Base-by-base conservation (phyloP, 768 basidiomycete genomes). In the Boletus subparvulus region DNA sequence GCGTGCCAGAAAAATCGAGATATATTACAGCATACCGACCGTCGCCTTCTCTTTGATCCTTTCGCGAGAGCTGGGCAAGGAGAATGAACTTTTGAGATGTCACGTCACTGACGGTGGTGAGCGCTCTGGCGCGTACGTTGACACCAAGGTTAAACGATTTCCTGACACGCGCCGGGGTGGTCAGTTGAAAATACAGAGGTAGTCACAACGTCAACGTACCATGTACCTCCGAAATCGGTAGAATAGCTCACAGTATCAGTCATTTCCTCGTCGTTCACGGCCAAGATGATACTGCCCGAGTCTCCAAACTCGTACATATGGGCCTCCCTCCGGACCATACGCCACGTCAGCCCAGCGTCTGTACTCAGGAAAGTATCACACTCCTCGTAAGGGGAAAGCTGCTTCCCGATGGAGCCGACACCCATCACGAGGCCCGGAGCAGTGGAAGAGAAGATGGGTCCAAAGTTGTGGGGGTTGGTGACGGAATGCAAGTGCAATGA, bases 301-400 rank as follows among this genome's bases (percentile, higher is more conserved):
- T 97, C 97, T 6, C 97, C 97, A 69, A 98, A 95, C 74, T 98
- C 95, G 66, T 98, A 98, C 73, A 94, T 94, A 68, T 92, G 87
- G 0, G 96, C 90, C 24, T 87, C 85, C 50, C 72, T 75, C 42
- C 77, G 76, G 11, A 87, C 79, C 88, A 92, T 93, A 24, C 65
- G 74, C 96, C 97, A 99, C 6, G 83, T 83, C 14, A 94, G 62
- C 1, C 97, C 97, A 0, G 87, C 94, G 65, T 99, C 92, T 0
- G 80, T 88, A 62, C 92, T 95, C 57, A 98, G 70, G 78, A 97
- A 99, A 0, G 96, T 98, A 65, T 97, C 93, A 65, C 90, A 87
- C 37, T 97, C 87, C 42, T 89, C 85, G 64, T 98, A 98, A 0
- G 83, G 75, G 17, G 76, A 69, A 9, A 98, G 76, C 13, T 74